These are phyloP conservation scores for Neofusicoccum parvum DNA, from an alignment of 2,329 filamentous ascomycete species.

Conservation along the genomic window DNA sequence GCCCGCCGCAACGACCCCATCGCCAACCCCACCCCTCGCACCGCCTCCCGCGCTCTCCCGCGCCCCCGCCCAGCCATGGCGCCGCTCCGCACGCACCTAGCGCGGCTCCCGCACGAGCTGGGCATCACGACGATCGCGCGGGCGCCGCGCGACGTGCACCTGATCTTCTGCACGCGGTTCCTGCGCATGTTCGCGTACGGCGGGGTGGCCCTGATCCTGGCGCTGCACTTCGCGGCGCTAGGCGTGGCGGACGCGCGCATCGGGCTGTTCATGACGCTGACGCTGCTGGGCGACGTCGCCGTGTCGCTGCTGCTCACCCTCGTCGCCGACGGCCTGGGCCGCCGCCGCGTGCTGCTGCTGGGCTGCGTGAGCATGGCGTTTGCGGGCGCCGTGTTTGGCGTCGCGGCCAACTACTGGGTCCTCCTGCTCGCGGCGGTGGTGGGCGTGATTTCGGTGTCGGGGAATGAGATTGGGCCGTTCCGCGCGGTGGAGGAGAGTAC, in stretches of 20 bases:
- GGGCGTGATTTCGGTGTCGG: constrained; percentile 42
- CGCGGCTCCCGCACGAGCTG: constrained; percentile 21
- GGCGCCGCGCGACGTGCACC: constrained; percentile 40
- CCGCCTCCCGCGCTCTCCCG: too few relatives aligned
- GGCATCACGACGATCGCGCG: constrained; percentile 35
- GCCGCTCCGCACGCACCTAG: too few relatives aligned
- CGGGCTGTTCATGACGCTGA: constrained; percentile 45
- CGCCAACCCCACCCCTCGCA: too few relatives aligned
- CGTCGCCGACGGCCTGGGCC: constrained; percentile 38
- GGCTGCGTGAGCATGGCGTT: constrained; percentile 39
- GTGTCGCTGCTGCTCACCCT: constrained; percentile 41
- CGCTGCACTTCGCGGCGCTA: constrained; percentile 38
- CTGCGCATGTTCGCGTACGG: constrained; percentile 42
- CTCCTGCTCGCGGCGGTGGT: constrained; percentile 39
- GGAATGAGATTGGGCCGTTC: constrained; percentile 46
- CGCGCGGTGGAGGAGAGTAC: constrained; percentile 43
- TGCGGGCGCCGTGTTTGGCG: constrained; percentile 39
- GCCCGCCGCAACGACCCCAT: too few relatives aligned
- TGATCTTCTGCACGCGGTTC: constrained; percentile 40
- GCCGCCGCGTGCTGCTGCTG: constrained; percentile 36
- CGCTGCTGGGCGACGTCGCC: constrained; percentile 41
- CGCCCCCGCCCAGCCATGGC: too few relatives aligned
- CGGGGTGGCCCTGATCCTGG: constrained; percentile 39
- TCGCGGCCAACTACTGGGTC: constrained; percentile 33
- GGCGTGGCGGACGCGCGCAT: constrained; percentile 40